These are phyloP conservation scores for Alternaria brassicae DNA, from an alignment of 2,329 filamentous ascomycete genomes.

Conservation along the genomic window DNA sequence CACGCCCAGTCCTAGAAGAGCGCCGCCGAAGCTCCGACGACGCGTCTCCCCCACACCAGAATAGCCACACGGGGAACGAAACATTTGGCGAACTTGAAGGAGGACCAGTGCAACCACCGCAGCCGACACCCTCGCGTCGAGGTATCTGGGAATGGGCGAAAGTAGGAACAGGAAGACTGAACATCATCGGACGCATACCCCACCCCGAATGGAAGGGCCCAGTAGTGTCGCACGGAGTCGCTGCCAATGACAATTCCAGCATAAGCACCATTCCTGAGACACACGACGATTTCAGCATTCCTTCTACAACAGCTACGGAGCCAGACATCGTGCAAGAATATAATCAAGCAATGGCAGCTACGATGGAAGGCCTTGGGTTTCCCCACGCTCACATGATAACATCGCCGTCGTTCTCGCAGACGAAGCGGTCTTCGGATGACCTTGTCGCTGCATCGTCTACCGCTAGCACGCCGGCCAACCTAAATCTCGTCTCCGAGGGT, in stretches of 20 bases:
- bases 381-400: conserved; percentile 18
- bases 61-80: conserved; percentile 12
- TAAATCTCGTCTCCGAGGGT: conserved; percentile 9
- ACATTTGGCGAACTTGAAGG: conserved; percentile 5
- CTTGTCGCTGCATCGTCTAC: conserved; percentile 38
- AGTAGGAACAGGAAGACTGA: conserved; percentile 37
- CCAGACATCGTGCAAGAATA: conserved; percentile 21
- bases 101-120: conserved; percentile 7
- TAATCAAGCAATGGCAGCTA: conserved; percentile 24
- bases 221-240: conserved; percentile 18
- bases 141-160: conserved; percentile 48
- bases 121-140: conserved; percentile 32
- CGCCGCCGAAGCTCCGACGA: conserved; percentile 46
- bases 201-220: conserved; percentile 40
- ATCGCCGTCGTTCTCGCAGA: conserved; percentile 41
- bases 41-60: conserved; percentile 35
- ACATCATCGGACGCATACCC: conserved; percentile 39
- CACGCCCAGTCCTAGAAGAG: conserved; percentile 42
- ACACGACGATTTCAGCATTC: conserved; percentile 42
- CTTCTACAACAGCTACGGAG: conserved; percentile 35
- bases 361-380: conserved; percentile 36
- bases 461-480: conserved; percentile 36
- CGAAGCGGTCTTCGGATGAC: conserved; percentile 45
- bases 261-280: conserved; percentile 18
- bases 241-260: conserved; percentile 21